These are phyloP conservation scores for Picocystis sp. DNA, from an alignment of 163 green algal genomes.

Conservation along the genomic window DNA sequence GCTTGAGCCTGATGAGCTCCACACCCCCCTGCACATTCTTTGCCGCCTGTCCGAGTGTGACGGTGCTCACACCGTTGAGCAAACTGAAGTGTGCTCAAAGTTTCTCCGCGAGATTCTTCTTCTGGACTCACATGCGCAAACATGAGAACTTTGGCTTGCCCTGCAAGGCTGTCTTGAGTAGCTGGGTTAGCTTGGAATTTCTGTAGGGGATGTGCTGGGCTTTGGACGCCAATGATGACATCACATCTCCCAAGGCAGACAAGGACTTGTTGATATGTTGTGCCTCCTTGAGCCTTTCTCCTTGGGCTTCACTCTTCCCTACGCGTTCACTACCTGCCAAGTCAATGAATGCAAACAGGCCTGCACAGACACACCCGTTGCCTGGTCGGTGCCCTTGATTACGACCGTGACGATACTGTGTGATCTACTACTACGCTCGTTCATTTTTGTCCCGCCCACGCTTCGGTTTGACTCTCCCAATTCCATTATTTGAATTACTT, in stretches of 20 bases:
- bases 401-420: slow-evolving; percentile 70
- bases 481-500: slow-evolving; percentile 66
- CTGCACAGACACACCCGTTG: slow-evolving; percentile 37
- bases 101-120: slow-evolving; percentile 46
- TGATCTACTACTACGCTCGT: slow-evolving; percentile 52
- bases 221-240: slow-evolving; percentile 55
- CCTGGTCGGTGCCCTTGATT: slow-evolving; percentile 47
- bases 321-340: slow-evolving; percentile 68
- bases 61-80: slow-evolving; percentile 52
- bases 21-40: slow-evolving; percentile 28
- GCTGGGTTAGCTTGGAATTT: slow-evolving; percentile 26
- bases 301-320: slow-evolving; percentile 35
- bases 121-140: slow-evolving; percentile 78
- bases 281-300: slow-evolving; percentile 67
- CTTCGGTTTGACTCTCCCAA: slow-evolving; percentile 45
- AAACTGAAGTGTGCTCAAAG: slow-evolving; percentile 72
- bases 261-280: slow-evolving; percentile 83
- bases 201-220: slow-evolving; percentile 34
- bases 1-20: too few relatives aligned
- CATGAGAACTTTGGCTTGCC: slow-evolving; percentile 76
- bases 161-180: slow-evolving; percentile 43
- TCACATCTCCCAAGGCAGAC: slow-evolving; percentile 65
- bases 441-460: slow-evolving; percentile 74
- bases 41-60: slow-evolving; percentile 61
- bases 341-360: slow-evolving; percentile 84